Conservation (phyloP, 2,329 filamentous ascomycete species). For the Aspergillus aculeatus region DNA sequence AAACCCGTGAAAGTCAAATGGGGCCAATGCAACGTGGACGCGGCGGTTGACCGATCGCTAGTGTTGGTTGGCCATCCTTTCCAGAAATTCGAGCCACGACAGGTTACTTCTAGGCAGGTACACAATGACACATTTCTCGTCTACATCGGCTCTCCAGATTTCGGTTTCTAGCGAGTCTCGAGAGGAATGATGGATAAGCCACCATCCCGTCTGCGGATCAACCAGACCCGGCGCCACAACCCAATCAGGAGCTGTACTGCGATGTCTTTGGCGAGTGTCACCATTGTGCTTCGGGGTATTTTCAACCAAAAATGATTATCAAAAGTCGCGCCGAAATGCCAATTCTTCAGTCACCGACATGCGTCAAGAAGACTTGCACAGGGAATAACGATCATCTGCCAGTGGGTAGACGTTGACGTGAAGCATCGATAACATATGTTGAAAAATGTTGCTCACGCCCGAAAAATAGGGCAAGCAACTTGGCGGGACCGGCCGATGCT, state of each 20-base stretch:
- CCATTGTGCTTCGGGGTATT: conserved; percentile 4
- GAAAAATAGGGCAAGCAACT: background rate
- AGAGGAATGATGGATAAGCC: background rate
- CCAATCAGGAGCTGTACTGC: conserved; percentile 7
- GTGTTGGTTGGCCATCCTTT: conserved; percentile 4
- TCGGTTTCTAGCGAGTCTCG: background rate
- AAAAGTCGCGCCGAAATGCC: background rate
- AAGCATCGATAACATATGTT: background rate
- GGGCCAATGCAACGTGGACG: conserved; percentile 8
- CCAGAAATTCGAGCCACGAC: conserved; percentile 13
- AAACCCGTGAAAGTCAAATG: background rate
- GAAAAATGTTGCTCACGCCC: background rate
- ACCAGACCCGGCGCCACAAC: background rate
- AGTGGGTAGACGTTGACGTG: background rate
- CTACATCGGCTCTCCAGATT: too few relatives aligned
- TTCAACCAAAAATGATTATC: background rate
- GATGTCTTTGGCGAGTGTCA: background rate
- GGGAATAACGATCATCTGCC: background rate
- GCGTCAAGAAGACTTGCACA: background rate
- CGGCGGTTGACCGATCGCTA: background rate
- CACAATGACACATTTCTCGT: background rate
- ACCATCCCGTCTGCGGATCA: conserved; percentile 4
- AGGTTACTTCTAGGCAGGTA: background rate
- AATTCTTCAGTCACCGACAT: conserved; percentile 1
- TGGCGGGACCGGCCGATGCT: background rate